Conservation (phyloP, 345 rosid genomes). For the Sisymbrium altissimum region DNA sequence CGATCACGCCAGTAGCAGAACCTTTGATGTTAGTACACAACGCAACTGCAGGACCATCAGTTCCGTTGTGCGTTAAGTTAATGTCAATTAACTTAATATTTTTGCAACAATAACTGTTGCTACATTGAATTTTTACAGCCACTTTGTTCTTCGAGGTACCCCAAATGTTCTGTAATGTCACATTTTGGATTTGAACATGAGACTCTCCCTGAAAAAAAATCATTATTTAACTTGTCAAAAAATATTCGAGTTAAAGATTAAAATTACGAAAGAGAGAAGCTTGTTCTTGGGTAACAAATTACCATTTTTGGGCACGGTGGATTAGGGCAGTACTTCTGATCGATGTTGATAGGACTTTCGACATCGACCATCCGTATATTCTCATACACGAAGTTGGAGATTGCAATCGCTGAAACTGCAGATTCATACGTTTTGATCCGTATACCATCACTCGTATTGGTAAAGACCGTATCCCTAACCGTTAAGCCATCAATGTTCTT, state of each 20-base stretch:
- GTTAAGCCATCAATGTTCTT: background rate
- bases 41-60: too few species aligned
- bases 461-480: conserved; percentile 2
- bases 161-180: conserved; percentile 30
- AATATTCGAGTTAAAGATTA: too few species aligned
- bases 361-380: conserved; percentile 21
- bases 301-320: background rate
- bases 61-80: too few species aligned
- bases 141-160: conserved; percentile 19
- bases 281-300: background rate
- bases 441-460: background rate
- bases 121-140: conserved; percentile 6
- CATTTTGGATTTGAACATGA: conserved; percentile 25
- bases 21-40: too few species aligned
- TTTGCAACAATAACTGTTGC: too few species aligned
- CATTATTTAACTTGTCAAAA: background rate
- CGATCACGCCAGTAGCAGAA: too few species aligned
- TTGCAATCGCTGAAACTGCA: background rate
- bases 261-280: too few species aligned
- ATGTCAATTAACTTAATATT: too few species aligned
- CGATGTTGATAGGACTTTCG: conserved; percentile 1
- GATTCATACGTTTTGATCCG: conserved; percentile 21
- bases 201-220: conserved; percentile 4
- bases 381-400: background rate
- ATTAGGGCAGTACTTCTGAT: conserved; percentile 26